These are phyloP conservation scores for Exobasidium cylindrosporum DNA, from an alignment of 1,284 basidiomycete genomes.

Conservation along the genomic window DNA sequence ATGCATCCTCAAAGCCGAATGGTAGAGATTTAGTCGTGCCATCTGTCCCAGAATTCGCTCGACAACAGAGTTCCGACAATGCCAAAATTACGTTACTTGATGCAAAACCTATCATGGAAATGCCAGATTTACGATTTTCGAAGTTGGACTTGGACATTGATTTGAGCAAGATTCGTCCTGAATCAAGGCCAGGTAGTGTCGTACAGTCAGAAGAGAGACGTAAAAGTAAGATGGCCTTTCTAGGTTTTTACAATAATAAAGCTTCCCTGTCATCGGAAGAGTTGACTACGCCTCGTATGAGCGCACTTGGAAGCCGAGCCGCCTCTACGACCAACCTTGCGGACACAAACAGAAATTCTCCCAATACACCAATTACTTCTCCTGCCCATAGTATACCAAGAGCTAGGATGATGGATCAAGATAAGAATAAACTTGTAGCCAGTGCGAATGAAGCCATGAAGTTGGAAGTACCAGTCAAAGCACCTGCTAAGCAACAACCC, in stretches of 20 bases:
- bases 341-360: neutral
- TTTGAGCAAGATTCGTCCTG: neutral
- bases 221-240: neutral
- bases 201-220: neutral
- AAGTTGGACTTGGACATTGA: neutral
- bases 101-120: neutral
- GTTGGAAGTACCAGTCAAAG: neutral
- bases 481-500: neutral
- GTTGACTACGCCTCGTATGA: neutral
- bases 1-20: neutral
- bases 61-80: too few relatives aligned
- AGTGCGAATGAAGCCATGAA: neutral
- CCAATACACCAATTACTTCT: neutral
- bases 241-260: neutral
- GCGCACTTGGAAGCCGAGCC: neutral
- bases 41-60: neutral
- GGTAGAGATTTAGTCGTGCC: neutral
- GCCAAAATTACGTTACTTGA: neutral
- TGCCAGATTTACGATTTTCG: constrained; percentile 6
- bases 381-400: neutral
- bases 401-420: neutral
- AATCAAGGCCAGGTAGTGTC: neutral
- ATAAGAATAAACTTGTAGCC: constrained; percentile 1
- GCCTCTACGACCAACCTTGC: neutral
- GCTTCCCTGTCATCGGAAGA: neutral